These are phyloP conservation scores for Rhododendron henanense DNA, from an alignment of 148 eudicot genomes.

Conservation along the genomic window DNA sequence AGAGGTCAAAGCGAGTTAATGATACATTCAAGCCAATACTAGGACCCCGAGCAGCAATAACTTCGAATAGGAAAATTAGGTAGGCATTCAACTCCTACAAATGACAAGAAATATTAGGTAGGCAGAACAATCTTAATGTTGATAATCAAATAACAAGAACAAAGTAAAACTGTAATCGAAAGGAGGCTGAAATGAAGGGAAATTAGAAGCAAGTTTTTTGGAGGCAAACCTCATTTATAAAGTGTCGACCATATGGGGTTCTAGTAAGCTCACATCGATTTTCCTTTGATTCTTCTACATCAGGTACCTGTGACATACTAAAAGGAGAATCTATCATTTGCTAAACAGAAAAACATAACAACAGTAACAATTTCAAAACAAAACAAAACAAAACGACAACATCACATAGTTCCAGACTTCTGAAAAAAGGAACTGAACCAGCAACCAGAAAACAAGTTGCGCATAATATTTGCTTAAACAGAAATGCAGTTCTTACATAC, in stretches of 20 bases:
- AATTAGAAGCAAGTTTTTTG: not conserved
- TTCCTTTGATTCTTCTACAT: conserved; percentile 74
- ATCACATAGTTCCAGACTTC: not conserved
- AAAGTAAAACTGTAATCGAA: not conserved
- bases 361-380: not conserved
- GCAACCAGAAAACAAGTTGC: not conserved
- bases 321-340: not conserved
- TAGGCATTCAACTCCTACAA: conserved; percentile 89
- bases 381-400: not conserved
- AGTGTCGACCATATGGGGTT: conserved; percentile 85
- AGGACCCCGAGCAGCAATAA: conserved; percentile 78
- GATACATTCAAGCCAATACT: conserved; percentile 80
- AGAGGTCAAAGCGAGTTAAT: conserved; percentile 79
- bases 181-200: not conserved
- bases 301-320: conserved; percentile 69
- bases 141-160: not conserved
- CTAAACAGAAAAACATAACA: not conserved
- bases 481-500: not conserved
- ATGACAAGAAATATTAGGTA: conserved; percentile 49
- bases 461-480: not conserved
- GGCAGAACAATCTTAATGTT: not conserved
- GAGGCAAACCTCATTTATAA: conserved; percentile 73
- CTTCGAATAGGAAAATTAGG: conserved; percentile 61
- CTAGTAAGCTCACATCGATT: conserved; percentile 80
- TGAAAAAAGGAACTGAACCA: not conserved